Base-by-base conservation (phyloP, 768 basidiomycete genomes). In the Mycena alexandri region DNA sequence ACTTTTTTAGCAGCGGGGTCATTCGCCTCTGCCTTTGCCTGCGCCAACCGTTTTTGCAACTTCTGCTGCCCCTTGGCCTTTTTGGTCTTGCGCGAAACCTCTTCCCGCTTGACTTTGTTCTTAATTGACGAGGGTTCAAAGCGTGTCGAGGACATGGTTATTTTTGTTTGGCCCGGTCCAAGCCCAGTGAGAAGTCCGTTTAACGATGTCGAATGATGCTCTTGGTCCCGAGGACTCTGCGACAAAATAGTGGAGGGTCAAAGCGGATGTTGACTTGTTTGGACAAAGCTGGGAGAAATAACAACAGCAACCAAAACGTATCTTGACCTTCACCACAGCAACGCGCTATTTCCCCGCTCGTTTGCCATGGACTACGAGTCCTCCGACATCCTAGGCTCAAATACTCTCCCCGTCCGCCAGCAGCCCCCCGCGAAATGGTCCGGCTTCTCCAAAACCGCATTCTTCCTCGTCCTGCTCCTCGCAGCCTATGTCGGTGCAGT, bases 41-140 rank as follows among this genome's bases (percentile, higher is more conserved):
- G 86, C 44, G 90, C 93, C 33, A 98, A 84, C 69, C 95, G 83
- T 67, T 87, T 86, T 77, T 94, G 89, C 43, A 98, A 85, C 78
- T 96, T 98, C 57, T 85, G 86, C 75, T 95, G 91, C 24, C 83
- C 87, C 75, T 94, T 94, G 17, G 90, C 87, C 74, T 89, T 89
- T 81, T 93, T 96, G 41, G 78, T 81, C 78, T 93, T 95, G 8
- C 86, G 79, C 19, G 88, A 81, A 33, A 94, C 79, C 65, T 95
- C 90, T 71, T 95, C 92, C 64, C 96, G 85, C 79, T 96, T 97
- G 61, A 90, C 79, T 73, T 96, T 96, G 82, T 98, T 98, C 75
- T 88, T 91, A 70, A 97, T 95, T 12, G 84, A 72, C 7, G 90
- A 91, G 0, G 90, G 84, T 70, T 88, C 86, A 73, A 90, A 86